These are phyloP conservation scores for Amanita polypyramis DNA, from an alignment of 768 basidiomycete species.

Conservation along the genomic window DNA sequence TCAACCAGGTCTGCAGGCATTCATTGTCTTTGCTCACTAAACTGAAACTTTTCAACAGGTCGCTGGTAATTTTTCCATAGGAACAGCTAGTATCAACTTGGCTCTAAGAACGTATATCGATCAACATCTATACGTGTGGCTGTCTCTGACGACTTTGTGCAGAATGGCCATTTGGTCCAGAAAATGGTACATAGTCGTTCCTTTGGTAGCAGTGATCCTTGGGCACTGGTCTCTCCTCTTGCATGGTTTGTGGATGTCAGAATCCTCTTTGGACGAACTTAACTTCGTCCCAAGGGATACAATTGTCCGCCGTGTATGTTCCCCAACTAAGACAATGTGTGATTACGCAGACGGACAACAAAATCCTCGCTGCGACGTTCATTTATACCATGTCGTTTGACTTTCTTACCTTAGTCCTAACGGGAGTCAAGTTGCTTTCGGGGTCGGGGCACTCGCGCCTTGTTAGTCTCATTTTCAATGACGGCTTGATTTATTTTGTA, in stretches of 20 bases:
- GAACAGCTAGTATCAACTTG: constrained; percentile 62
- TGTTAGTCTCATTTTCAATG: constrained; percentile 56
- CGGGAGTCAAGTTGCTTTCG: constrained; percentile 48
- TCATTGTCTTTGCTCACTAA: not conserved
- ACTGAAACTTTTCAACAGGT: constrained; percentile 17
- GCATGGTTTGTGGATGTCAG: constrained; percentile 33
- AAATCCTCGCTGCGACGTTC: constrained; percentile 52
- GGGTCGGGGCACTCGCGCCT: constrained; percentile 40
- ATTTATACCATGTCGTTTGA: constrained; percentile 72
- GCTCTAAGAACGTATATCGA: constrained; percentile 51
- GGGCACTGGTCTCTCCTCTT: constrained; percentile 66
- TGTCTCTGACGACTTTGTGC: not conserved
- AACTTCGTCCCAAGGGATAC: constrained; percentile 29
- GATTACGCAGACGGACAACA: constrained; percentile 50
- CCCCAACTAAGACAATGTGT: constrained; percentile 34
- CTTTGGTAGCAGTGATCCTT: constrained; percentile 45
- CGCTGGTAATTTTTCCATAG: constrained; percentile 56
- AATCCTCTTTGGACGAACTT: not conserved
- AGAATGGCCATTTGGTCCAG: constrained; percentile 69
- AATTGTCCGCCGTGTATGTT: constrained; percentile 50
- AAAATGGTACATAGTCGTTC: constrained; percentile 37
- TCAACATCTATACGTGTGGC: not conserved
- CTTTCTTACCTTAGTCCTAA: constrained; percentile 48
- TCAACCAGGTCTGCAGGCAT: constrained; percentile 36
- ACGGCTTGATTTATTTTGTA: constrained; percentile 62